Conservation (phyloP, 306 rosid genomes). For the Clitoria ternatea region DNA sequence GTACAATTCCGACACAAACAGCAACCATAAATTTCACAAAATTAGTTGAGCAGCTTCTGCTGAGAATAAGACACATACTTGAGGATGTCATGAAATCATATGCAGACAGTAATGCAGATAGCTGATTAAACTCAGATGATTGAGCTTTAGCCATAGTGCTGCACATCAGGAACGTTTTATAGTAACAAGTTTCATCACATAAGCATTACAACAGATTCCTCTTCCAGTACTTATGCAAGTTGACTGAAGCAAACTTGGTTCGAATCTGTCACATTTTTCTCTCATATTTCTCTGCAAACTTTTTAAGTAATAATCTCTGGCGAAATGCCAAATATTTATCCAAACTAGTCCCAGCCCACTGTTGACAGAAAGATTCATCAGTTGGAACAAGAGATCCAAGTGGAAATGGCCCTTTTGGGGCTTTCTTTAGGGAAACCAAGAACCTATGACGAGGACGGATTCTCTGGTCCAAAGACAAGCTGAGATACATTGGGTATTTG, state of each 20-base stretch:
- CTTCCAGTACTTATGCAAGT: conserved; percentile 22
- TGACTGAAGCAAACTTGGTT: conserved; percentile 15
- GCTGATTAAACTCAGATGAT: neutral
- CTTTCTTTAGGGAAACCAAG: conserved; percentile 89
- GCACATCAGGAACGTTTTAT: neutral
- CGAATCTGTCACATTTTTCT: conserved; percentile 40
- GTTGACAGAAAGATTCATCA: conserved; percentile 85
- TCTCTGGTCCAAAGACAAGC: conserved; percentile 94
- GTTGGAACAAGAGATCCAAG: conserved; percentile 86
- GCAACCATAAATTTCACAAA: neutral
- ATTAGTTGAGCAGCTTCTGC: conserved; percentile 34
- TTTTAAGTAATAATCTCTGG: conserved; percentile 62
- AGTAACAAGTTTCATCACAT: neutral
- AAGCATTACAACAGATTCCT: conserved; percentile 23
- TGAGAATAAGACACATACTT: conserved; percentile 17
- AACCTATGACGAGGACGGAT: conserved; percentile 97
- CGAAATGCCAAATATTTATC: conserved; percentile 85
- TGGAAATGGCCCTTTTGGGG: conserved; percentile 97
- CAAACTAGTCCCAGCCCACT: conserved; percentile 91
- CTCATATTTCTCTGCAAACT: conserved; percentile 76
- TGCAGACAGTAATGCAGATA: neutral
- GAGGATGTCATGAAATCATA: neutral
- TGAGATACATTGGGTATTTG: conserved; percentile 91
- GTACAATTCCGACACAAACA: conserved; percentile 5
- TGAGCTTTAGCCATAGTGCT: conserved; percentile 22